A percentile compares a stretch with the other conserved stretches of the same genome.
Evolutionary conservation across 2,329 filamentous ascomycete genomes (phyloP).

Genomic region (Mycosphaerella arachidis): DNA sequence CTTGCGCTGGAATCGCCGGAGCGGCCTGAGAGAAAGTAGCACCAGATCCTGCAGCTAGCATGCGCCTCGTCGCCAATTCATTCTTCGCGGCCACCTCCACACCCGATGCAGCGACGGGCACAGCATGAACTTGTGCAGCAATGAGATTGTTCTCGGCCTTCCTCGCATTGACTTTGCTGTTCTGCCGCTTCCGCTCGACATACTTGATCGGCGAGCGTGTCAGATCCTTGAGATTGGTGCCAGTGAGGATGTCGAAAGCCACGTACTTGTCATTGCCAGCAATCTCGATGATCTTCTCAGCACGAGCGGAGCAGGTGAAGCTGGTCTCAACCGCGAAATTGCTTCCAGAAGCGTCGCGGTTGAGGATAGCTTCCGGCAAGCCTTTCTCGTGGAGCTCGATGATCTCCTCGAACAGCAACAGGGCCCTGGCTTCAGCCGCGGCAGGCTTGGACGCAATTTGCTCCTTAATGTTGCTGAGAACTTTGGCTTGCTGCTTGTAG

Average conservation of each 20-base stretch:
- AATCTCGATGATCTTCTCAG: constrained; percentile 7
- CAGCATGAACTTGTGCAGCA: neutral
- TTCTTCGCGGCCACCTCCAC: neutral
- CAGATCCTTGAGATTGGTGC: constrained; percentile 1
- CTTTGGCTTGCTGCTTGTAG: constrained; percentile 8
- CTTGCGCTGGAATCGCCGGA: neutral
- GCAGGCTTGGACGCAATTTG: neutral
- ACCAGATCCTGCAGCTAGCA: neutral
- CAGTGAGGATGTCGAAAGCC: constrained; percentile 13
- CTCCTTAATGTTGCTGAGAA: constrained; percentile 1
- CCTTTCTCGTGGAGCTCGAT: constrained; percentile 12
- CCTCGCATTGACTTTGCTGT: constrained; percentile 15
- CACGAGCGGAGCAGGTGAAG: constrained; percentile 9
- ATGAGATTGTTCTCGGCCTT: constrained; percentile 11
- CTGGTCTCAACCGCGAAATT: constrained; percentile 9
- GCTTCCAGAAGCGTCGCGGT: constrained; percentile 3
- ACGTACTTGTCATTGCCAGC: constrained; percentile 15
- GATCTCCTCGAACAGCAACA: constrained; percentile 12
- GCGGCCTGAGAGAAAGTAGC: neutral
- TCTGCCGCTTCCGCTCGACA: constrained; percentile 14
- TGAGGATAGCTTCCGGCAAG: constrained; percentile 4
- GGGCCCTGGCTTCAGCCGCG: constrained; percentile 10
- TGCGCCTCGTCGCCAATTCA: neutral
- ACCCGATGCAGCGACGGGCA: neutral
- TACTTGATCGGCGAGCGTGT: constrained; percentile 10